Evolutionary conservation across 805 yeast genomes (phyloP), one percentile per base, ranked within the genome.

Genomic region (Candida manassasensis): DNA sequence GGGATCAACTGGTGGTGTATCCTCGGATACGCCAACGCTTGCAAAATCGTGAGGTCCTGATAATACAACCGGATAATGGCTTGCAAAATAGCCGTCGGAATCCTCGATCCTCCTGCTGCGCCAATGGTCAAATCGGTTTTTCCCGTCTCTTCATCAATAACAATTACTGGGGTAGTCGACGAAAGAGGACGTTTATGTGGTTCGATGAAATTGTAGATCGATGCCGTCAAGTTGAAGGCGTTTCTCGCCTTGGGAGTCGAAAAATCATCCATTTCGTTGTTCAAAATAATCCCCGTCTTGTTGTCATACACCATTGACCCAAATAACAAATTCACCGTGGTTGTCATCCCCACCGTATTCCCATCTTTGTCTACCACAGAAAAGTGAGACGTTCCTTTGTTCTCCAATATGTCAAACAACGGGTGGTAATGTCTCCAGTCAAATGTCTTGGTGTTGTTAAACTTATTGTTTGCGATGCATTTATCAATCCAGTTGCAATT

Each of bases 191-290:
- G 68, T 47, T 81, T 84, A 40, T 60, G 71, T 0, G 96, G 94
- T 30, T 66, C 70, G 18, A 88, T 75, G 50, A 75, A 84, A 56
- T 90, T 90, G 66, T 73, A 84, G 13, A 77, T 63, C 0, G 96
- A 85, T 0, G 98, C 95, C 7, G 77, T 73, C 32, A 90, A 71
- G 17, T 81, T 83, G 59, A 88, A 90, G 11, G 87, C 81, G 57
- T 90, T 90, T 12, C 73, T 66, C 6, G 70, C 62, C 11, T 73
- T 67, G 1, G 93, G 88, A 21, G 75, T 67, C 6, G 95, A 82
- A 51, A 90, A 90, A 54, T 90, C 97, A 57, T 90, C 97, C 96
- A 90, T 89, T 57, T 90, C 87, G 47, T 86, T 79, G 61, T 90
- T 90, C 50, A 90, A 61, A 7, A 90, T 71, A 6, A 90, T 64